phyloP scores from a whole-genome alignment of 2,329 filamentous ascomycete genomes.

The Epichloe uncinata region DNA sequence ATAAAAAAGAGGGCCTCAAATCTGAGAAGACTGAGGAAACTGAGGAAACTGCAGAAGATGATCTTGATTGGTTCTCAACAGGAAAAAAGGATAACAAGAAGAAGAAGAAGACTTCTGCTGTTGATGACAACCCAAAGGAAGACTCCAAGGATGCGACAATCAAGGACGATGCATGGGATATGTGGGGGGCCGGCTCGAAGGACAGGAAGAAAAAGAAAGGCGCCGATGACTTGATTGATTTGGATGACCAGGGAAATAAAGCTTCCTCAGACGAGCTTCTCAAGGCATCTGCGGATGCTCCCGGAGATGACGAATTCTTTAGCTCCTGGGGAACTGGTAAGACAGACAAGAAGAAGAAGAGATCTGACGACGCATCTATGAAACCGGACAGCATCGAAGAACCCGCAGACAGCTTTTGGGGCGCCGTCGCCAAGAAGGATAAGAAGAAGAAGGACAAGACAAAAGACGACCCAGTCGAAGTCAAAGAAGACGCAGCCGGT shows the following conservation, averaged over 20 bases:
- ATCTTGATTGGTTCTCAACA: background rate
- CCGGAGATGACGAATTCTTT: slow-evolving; percentile 38
- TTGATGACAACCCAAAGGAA: slow-evolving; percentile 6
- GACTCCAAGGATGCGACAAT: background rate
- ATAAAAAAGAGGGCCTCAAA: slow-evolving; percentile 6
- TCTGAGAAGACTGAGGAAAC: slow-evolving; percentile 3
- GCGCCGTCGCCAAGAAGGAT: slow-evolving; percentile 17
- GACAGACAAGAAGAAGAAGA: slow-evolving; percentile 31
- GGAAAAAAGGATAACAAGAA: slow-evolving; percentile 7
- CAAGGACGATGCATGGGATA: background rate
- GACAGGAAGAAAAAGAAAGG: slow-evolving; percentile 27
- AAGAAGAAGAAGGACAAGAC: slow-evolving; percentile 38
- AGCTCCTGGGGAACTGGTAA: slow-evolving; percentile 42
- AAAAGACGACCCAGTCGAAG: slow-evolving; percentile 35
- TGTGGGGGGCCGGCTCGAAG: background rate
- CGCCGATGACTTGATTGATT: slow-evolving; percentile 22
- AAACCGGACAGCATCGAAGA: slow-evolving; percentile 31
- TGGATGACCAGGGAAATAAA: slow-evolving; percentile 17
- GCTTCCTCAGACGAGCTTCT: slow-evolving; percentile 14
- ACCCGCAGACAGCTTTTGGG: slow-evolving; percentile 28
- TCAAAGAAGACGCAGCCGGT: slow-evolving; percentile 31
- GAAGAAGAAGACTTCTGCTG: slow-evolving; percentile 4
- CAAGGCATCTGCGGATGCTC: slow-evolving; percentile 17
- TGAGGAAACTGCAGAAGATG: background rate
- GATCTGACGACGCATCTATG: slow-evolving; percentile 16